A percentile compares a stretch with the other conserved stretches of the same genome.
Conservation (phyloP, 495 filamentous ascomycete genomes). For the Neurospora pannonica region DNA sequence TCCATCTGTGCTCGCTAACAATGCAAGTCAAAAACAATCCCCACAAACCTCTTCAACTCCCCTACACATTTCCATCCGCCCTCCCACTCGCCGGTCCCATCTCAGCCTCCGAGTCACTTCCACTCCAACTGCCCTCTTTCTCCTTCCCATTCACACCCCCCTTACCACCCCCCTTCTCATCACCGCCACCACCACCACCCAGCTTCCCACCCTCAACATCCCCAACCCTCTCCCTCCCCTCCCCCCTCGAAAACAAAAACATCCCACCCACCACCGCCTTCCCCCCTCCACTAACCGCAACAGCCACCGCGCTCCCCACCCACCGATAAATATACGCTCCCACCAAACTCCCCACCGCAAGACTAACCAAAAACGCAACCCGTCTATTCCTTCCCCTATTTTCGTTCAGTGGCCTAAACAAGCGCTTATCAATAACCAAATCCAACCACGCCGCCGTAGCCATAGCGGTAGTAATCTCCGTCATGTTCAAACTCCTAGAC, state of each 20-base stretch:
- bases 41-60: neutral
- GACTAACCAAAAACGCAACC: slow-evolving; percentile 37
- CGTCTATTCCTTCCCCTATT: slow-evolving; percentile 46
- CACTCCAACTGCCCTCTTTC: neutral
- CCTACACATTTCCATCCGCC: neutral
- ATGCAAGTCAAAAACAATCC: neutral
- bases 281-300: slow-evolving; percentile 33
- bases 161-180: neutral
- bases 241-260: slow-evolving; percentile 32
- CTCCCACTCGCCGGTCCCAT: neutral
- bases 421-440: slow-evolving; percentile 42
- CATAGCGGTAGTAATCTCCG: slow-evolving; percentile 60
- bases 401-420: slow-evolving; percentile 22
- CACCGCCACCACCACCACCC: neutral
- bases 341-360: slow-evolving; percentile 43
- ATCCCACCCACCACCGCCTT: slow-evolving; percentile 36
- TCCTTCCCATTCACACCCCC: neutral
- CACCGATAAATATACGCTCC: slow-evolving; percentile 40
- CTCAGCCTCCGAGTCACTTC: neutral
- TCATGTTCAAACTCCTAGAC: slow-evolving; percentile 43
- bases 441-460: slow-evolving; percentile 57
- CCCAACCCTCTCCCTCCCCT: slow-evolving; percentile 13
- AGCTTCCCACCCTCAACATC: slow-evolving; percentile 2
- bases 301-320: slow-evolving; percentile 31
- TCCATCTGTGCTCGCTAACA: neutral